Conservation (phyloP, 768 basidiomycete genomes). For the Leccinellum rugosiceps region DNA sequence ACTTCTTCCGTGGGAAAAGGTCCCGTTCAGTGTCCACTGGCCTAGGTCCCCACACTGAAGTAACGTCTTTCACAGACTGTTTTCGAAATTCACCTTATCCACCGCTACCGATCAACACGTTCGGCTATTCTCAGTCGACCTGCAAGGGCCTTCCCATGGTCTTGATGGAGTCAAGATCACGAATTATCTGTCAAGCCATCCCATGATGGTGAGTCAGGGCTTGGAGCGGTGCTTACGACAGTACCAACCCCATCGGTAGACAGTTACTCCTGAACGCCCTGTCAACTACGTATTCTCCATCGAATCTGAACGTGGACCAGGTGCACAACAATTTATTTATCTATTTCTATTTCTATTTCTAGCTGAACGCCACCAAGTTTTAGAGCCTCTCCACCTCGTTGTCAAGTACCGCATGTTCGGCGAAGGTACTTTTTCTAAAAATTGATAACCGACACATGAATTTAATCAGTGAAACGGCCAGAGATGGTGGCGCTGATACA, state of each 20-base stretch:
- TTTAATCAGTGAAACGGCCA: slow-evolving; percentile 28
- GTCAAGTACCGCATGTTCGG: slow-evolving; percentile 78
- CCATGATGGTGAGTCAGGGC: slow-evolving; percentile 44
- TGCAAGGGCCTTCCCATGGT: slow-evolving; percentile 45
- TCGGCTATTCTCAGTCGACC: slow-evolving; percentile 61
- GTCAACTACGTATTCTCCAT: slow-evolving; percentile 80
- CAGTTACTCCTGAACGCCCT: slow-evolving; percentile 70
- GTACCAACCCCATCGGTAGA: slow-evolving; percentile 44
- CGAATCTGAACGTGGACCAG: slow-evolving; percentile 59
- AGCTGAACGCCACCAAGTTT: slow-evolving; percentile 39
- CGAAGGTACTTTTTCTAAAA: slow-evolving; percentile 54
- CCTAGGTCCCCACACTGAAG: background rate
- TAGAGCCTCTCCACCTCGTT: slow-evolving; percentile 57
- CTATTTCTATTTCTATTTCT: slow-evolving; percentile 4
- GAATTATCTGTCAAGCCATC: slow-evolving; percentile 44
- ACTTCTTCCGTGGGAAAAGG: slow-evolving; percentile 90
- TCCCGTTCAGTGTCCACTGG: slow-evolving; percentile 25
- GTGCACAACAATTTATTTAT: slow-evolving; percentile 36
- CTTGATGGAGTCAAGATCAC: slow-evolving; percentile 51
- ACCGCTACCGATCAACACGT: slow-evolving; percentile 75
- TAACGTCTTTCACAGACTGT: slow-evolving; percentile 50
- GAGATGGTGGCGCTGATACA: slow-evolving; percentile 69
- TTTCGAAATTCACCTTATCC: slow-evolving; percentile 89
- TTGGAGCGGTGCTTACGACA: background rate
- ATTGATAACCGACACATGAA: background rate